Conservation (phyloP, 768 basidiomycete species). For the Agrocybe praecox region DNA sequence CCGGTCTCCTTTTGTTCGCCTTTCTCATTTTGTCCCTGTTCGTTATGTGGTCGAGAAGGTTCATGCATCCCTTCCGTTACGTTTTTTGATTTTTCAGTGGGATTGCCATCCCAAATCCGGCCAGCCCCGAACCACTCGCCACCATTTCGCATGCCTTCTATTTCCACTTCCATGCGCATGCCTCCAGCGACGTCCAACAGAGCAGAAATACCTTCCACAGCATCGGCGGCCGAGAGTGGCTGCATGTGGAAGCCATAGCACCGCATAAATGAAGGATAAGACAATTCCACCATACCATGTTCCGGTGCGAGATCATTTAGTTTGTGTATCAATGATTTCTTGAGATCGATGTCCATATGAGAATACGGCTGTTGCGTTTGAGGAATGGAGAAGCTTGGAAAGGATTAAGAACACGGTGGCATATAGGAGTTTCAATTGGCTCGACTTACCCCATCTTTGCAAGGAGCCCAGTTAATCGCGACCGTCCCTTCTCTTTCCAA, state of each 20-base stretch:
- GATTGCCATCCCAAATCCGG: slow-evolving; percentile 68
- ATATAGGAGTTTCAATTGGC: not conserved
- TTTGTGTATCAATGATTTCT: slow-evolving; percentile 75
- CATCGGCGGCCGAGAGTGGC: slow-evolving; percentile 90
- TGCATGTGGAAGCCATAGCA: slow-evolving; percentile 89
- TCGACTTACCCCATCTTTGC: slow-evolving; percentile 94
- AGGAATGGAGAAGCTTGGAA: slow-evolving; percentile 80
- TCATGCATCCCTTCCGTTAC: slow-evolving; percentile 35
- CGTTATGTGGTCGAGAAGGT: slow-evolving; percentile 13
- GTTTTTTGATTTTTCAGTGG: slow-evolving; percentile 38
- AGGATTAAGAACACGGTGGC: not conserved
- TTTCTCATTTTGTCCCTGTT: slow-evolving; percentile 19
- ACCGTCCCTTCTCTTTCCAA: slow-evolving; percentile 94
- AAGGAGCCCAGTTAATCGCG: slow-evolving; percentile 84
- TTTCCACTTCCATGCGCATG: slow-evolving; percentile 86
- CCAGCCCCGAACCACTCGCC: slow-evolving; percentile 97
- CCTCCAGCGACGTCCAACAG: slow-evolving; percentile 91
- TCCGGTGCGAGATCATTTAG: slow-evolving; percentile 91
- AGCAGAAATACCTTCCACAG: slow-evolving; percentile 86
- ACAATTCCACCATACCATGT: slow-evolving; percentile 91
- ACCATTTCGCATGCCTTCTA: slow-evolving; percentile 85
- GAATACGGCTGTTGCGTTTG: slow-evolving; percentile 94
- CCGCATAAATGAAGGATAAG: slow-evolving; percentile 92
- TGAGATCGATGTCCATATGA: slow-evolving; percentile 97
- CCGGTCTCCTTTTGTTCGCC: slow-evolving; percentile 33